Conservation (phyloP, 2,329 filamentous ascomycete species). For the Zalaria obscura region DNA sequence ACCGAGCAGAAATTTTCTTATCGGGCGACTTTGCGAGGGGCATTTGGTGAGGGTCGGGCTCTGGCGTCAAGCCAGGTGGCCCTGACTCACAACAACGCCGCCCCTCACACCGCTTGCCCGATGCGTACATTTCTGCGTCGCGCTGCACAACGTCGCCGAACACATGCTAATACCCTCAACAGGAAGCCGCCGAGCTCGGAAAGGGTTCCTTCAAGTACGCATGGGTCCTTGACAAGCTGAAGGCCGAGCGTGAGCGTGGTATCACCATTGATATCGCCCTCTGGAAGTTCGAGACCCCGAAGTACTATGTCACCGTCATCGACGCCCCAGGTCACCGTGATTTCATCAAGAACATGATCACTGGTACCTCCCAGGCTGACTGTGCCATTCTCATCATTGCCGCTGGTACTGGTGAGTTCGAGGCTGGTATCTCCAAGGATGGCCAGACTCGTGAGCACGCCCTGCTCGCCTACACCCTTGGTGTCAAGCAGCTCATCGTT, state of each 20-base stretch:
- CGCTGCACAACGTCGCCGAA: too few species aligned
- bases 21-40: slow-evolving; percentile 3
- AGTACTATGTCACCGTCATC: slow-evolving; percentile 94
- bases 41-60: slow-evolving; percentile 8
- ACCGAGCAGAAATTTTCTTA: not conserved
- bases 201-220: slow-evolving; percentile 99
- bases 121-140: too few species aligned
- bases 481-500: slow-evolving; percentile 99
- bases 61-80: slow-evolving; percentile 1
- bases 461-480: slow-evolving; percentile 98
- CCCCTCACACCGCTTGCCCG: too few species aligned
- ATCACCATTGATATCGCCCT: slow-evolving; percentile 99
- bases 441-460: slow-evolving; percentile 99
- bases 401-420: slow-evolving; percentile 99
- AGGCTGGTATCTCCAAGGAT: slow-evolving; percentile 99
- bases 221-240: slow-evolving; percentile 99
- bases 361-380: slow-evolving; percentile 99
- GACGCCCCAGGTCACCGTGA: slow-evolving; percentile 99
- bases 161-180: slow-evolving; percentile 11
- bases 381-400: slow-evolving; percentile 99
- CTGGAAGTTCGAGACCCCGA: slow-evolving; percentile 99
- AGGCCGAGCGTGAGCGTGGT: slow-evolving; percentile 99
- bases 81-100: not conserved
- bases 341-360: slow-evolving; percentile 99
- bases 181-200: slow-evolving; percentile 98